Evolutionary conservation across 208 protist genomes (phyloP).

Genomic region (Trypanosoma scelopori): DNA sequence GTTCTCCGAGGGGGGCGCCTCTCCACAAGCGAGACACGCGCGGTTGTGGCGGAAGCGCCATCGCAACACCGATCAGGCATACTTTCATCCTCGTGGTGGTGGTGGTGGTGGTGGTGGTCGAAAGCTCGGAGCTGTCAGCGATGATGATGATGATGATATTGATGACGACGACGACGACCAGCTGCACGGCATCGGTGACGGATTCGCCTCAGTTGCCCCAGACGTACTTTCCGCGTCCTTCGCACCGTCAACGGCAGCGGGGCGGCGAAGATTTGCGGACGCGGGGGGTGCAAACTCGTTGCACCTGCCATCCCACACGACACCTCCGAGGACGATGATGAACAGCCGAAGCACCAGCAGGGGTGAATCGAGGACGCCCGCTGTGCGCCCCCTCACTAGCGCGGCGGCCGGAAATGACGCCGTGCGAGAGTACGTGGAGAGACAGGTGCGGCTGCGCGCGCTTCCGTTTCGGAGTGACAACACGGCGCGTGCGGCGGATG

Average conservation of each 20-base stretch:
- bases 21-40: not conserved
- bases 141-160: not conserved
- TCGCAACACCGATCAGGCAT: not conserved
- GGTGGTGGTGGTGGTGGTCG: no score
- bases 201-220: slow-evolving; percentile 5
- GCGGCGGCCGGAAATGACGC: slow-evolving; percentile 10
- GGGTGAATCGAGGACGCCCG: no score
- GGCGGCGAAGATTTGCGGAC: no score
- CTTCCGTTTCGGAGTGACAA: not conserved
- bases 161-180: not conserved
- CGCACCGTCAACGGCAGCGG: no score
- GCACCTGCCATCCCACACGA: no score
- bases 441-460: slow-evolving; percentile 12
- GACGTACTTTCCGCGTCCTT: no score
- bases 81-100: no score
- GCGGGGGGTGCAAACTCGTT: no score
- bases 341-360: no score
- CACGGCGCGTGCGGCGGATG: not conserved
- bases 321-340: no score
- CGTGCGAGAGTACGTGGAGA: slow-evolving; percentile 7
- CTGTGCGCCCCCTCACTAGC: not conserved
- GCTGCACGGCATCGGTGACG: not conserved
- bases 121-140: not conserved
- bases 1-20: no score
- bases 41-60: not conserved